These are phyloP conservation scores for Linum tenue DNA, from an alignment of 345 rosid genomes.

Conservation along the genomic window DNA sequence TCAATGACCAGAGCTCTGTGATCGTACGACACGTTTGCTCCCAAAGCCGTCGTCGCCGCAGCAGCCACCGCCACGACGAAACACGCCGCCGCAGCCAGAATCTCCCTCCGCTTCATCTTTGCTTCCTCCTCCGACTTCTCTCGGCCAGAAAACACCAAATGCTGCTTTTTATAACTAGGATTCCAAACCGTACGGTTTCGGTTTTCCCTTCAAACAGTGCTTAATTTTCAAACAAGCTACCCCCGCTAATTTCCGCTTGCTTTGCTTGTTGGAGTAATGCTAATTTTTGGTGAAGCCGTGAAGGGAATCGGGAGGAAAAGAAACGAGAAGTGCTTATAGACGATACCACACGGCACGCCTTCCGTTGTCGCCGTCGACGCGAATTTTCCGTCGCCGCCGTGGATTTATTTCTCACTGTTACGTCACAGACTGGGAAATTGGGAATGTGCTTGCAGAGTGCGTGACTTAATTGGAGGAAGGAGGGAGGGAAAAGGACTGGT, in stretches of 20 bases:
- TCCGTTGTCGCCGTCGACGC: no score
- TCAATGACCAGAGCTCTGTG: slow-evolving; percentile 63
- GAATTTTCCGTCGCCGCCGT: no score
- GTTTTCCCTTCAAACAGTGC: neutral
- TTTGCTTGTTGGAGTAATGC: slow-evolving; percentile 3
- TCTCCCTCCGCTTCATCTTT: slow-evolving; percentile 10
- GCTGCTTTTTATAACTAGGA: no score
- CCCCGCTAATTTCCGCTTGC: neutral
- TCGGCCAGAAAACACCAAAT: neutral
- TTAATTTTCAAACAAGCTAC: neutral
- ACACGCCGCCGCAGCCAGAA: slow-evolving; percentile 12
- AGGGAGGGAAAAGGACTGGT: no score
- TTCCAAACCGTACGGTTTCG: no score
- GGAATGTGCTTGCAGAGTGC: no score
- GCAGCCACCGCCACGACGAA: slow-evolving; percentile 13
- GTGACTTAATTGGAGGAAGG: no score
- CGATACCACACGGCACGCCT: neutral
- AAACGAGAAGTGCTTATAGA: neutral
- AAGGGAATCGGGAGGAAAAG: neutral
- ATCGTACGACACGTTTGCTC: slow-evolving; percentile 65
- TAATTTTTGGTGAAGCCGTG: neutral
- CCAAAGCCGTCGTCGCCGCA: slow-evolving; percentile 32
- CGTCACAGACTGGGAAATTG: no score
- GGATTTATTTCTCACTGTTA: no score
- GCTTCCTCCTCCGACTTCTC: neutral